Evolutionary conservation across 192 early-diverging fungal genomes (phyloP), one percentile per base, ranked within the genome.

Genomic region (Radiomyces spectabilis): DNA sequence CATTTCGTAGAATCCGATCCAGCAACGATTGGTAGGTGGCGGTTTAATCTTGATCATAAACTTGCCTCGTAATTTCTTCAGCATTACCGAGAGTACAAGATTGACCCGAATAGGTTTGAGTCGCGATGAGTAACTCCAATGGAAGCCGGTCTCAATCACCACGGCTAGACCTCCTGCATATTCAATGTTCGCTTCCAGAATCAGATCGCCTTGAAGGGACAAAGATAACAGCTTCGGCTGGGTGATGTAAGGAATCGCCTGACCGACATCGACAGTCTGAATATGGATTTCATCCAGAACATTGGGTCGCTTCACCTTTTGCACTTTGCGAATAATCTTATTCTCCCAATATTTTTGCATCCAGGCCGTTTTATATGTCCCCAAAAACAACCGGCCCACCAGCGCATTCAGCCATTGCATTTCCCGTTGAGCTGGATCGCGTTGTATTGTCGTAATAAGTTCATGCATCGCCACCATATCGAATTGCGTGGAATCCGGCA

Each of bases 1-100:
- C 61, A 85, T 77, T 30, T 83, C 81, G 57, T 84, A 83, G 53
- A 94, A 88, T 2, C 88, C 93, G 39, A 91, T 61, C 93, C 93
- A 95, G 35, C 90, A 76, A 10, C 93, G 77, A 51, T 92, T 92
- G 5, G 86, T 83, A n/a, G 85, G 83, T 15, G 85, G 83, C 1
- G 86, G 77, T 59, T 89, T 88, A 55, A 93, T 81, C 37, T 85
- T 81, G 47, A 95, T 52, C 1, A 87, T 78, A 61, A 93, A 64
- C 55, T 80, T 86, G 2, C 90, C 93, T 4, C 78, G 68, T 47
- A 93, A 65, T 13, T 75, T 66, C 37, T 83, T 78, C 47, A 95
- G 69, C 5, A 84, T 77, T 3, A 93, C 79, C 0, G 84, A 79
- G 6, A 95, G 79, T 1, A 87, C 83, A n/a, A 95, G 62, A 6